phyloP scores from a whole-genome alignment of 257 asterid species.

The Cordia subcordata region DNA sequence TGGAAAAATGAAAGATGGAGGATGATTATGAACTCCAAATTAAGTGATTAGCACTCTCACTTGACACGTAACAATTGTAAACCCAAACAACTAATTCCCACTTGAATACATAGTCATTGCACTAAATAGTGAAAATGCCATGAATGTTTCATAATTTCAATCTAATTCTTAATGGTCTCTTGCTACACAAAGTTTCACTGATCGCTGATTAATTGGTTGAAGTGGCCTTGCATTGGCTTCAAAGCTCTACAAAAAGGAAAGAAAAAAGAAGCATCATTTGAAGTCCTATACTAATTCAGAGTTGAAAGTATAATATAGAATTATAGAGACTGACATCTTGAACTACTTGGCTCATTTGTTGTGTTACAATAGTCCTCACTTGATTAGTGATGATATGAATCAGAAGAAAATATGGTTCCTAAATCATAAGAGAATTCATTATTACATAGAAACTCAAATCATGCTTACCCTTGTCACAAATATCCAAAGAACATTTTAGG shows the following conservation, averaged over 20 bases:
- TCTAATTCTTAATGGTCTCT: conserved; percentile 1
- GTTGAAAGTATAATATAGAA: no score
- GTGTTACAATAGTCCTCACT: conserved; percentile 52
- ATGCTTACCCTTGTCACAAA: conserved; percentile 39
- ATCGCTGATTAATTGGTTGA: conserved; percentile 39
- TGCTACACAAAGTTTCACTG: conserved; percentile 39
- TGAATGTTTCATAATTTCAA: background rate
- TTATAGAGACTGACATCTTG: conserved; percentile 39
- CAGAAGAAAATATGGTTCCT: background rate
- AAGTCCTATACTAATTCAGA: no score
- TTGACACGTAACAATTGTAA: no score
- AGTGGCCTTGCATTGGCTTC: conserved; percentile 55
- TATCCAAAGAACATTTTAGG: conserved; percentile 51
- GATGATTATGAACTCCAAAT: no score
- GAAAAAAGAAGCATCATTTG: no score
- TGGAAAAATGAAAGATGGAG: background rate
- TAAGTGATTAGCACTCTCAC: no score
- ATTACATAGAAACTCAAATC: no score
- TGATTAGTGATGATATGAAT: conserved; percentile 6
- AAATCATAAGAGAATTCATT: no score
- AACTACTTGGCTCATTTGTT: conserved; percentile 53
- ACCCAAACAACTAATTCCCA: no score
- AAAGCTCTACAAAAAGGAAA: conserved; percentile 32
- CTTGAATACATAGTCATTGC: no score
- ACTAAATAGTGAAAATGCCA: no score